Conservation (phyloP, 805 yeast species). For the Candida sakaeoensis region DNA sequence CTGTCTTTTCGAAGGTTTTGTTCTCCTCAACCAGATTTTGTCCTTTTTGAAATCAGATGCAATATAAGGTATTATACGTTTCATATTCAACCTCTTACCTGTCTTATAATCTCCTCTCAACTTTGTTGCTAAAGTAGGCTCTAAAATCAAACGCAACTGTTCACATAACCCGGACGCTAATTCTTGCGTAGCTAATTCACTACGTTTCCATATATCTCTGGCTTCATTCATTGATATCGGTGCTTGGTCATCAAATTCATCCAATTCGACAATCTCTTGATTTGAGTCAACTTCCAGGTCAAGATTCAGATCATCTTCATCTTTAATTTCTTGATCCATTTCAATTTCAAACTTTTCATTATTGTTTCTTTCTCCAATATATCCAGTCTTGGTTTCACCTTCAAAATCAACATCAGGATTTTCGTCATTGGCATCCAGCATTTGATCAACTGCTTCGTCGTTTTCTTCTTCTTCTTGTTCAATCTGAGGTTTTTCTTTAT, state of each 20-base stretch:
- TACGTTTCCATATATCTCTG: conserved; percentile 72
- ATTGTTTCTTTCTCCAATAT: conserved; percentile 44
- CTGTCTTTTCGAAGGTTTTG: conserved; percentile 95
- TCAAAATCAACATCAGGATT: conserved; percentile 42
- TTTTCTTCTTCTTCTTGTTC: conserved; percentile 26
- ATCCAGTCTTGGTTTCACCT: conserved; percentile 48
- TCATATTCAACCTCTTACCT: conserved; percentile 96
- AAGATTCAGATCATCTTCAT: conserved; percentile 16
- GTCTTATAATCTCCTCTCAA: conserved; percentile 94
- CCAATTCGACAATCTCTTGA: conserved; percentile 12
- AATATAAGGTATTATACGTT: conserved; percentile 93
- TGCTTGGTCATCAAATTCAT: conserved; percentile 25
- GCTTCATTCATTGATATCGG: conserved; percentile 62
- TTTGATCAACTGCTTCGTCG: conserved; percentile 30
- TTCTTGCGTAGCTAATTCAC: conserved; percentile 84
- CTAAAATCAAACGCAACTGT: conserved; percentile 86
- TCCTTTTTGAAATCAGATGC: conserved; percentile 97
- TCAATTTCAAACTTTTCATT: conserved; percentile 12
- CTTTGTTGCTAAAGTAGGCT: conserved; percentile 95
- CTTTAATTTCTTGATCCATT: conserved; percentile 10
- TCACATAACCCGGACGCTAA: conserved; percentile 85
- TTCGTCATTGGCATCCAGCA: conserved; percentile 24
- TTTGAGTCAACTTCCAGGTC: conserved; percentile 16
- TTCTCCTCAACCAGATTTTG: conserved; percentile 96
- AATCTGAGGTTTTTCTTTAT: conserved; percentile 28